Percentiles rank a stretch among this genome's conserved stretches.
phyloP scores from a whole-genome alignment of 108 stramenopile genomes.

The Fragilaria radians region DNA sequence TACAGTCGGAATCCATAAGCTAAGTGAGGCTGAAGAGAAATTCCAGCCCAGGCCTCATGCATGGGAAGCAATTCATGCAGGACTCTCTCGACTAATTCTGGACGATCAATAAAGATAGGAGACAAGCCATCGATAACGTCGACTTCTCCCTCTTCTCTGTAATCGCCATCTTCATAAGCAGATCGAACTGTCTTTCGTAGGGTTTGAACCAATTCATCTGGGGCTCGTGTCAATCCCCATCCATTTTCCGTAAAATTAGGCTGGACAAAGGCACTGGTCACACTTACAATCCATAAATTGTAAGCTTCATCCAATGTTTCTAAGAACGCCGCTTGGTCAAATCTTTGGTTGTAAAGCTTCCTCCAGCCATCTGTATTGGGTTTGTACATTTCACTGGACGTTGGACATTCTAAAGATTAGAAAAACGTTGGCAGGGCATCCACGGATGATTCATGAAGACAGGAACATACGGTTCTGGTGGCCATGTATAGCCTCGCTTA shows the following conservation, averaged over 20 bases:
- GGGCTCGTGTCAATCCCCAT: slow-evolving; percentile 58
- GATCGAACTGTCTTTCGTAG: slow-evolving; percentile 38
- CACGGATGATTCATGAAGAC: too few species aligned
- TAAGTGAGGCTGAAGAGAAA: slow-evolving; percentile 37
- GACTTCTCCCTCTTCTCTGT: slow-evolving; percentile 24
- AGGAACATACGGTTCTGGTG: slow-evolving; percentile 33
- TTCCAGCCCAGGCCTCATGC: slow-evolving; percentile 60
- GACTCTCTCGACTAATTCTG: slow-evolving; percentile 35
- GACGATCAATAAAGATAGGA: slow-evolving; percentile 42
- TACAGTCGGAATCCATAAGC: slow-evolving; percentile 82
- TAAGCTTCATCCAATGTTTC: slow-evolving; percentile 30
- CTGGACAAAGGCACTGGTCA: slow-evolving; percentile 30
- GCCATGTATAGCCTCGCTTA: slow-evolving; percentile 62
- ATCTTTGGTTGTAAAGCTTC: slow-evolving; percentile 41
- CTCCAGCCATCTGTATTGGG: slow-evolving; percentile 65
- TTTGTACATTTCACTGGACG: too few species aligned
- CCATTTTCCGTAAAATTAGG: slow-evolving; percentile 72
- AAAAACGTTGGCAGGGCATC: too few species aligned
- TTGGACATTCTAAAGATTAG: too few species aligned
- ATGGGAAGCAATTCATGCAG: slow-evolving; percentile 52
- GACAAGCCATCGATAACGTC: slow-evolving; percentile 29
- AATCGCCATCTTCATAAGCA: slow-evolving; percentile 15
- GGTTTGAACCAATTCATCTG: slow-evolving; percentile 43
- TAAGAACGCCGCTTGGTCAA: slow-evolving; percentile 55
- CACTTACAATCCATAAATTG: slow-evolving; percentile 53